phyloP scores from a whole-genome alignment of 441 rosid genomes.

The Sinapis alba region DNA sequence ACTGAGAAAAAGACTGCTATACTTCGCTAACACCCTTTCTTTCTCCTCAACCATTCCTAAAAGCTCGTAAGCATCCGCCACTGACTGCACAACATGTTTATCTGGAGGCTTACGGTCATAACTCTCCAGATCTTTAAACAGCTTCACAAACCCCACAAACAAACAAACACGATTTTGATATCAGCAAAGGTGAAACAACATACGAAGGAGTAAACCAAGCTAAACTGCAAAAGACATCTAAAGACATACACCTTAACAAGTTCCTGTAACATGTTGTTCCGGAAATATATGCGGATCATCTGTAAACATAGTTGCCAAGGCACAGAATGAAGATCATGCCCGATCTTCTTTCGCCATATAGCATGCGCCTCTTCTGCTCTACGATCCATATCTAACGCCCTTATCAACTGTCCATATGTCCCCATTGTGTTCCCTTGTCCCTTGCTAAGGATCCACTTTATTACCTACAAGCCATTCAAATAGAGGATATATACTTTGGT shows the following conservation, averaged over 20 bases:
- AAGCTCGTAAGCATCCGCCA: slow-evolving; percentile 82
- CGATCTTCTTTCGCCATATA: slow-evolving; percentile 80
- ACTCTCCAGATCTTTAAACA: slow-evolving; percentile 83
- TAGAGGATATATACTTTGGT: neutral
- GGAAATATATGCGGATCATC: slow-evolving; percentile 78
- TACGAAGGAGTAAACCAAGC: neutral
- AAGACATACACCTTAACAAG: slow-evolving; percentile 74
- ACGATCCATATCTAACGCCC: slow-evolving; percentile 88
- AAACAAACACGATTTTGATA: neutral
- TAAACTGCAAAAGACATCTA: neutral
- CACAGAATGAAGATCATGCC: slow-evolving; percentile 80
- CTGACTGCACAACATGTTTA: slow-evolving; percentile 69
- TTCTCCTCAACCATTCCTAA: slow-evolving; percentile 72
- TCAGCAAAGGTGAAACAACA: neutral
- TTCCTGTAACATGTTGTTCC: slow-evolving; percentile 79
- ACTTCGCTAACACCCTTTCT: slow-evolving; percentile 62
- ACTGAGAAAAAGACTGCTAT: slow-evolving; percentile 50
- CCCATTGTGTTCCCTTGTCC: slow-evolving; percentile 95
- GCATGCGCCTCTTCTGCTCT: slow-evolving; percentile 87
- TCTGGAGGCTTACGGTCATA: slow-evolving; percentile 82
- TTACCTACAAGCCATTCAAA: slow-evolving; percentile 53
- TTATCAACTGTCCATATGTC: slow-evolving; percentile 69
- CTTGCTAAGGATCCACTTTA: slow-evolving; percentile 98
- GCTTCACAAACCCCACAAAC: slow-evolving; percentile 47
- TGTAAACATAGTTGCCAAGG: slow-evolving; percentile 82